Evolutionary conservation across 192 early-diverging fungal species (phyloP), one percentile per base, ranked within the genome.

Genomic region (Backusella psychrophila): DNA sequence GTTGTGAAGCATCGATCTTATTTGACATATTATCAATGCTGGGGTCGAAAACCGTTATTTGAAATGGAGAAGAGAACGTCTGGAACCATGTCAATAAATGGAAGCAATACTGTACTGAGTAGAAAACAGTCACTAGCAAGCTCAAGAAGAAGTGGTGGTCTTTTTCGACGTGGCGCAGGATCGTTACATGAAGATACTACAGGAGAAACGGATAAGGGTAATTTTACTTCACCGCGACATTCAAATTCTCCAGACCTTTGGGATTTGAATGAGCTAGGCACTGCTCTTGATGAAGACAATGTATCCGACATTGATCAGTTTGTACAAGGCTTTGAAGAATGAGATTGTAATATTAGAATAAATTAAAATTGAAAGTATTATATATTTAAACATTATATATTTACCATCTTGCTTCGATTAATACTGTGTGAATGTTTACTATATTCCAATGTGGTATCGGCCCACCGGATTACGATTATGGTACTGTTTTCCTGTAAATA

Each of bases 261-360:
- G 66, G 31, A 68, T 17, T n/a, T 33, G 19, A 17, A 68, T 35
- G n/a, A 38, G 31, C 3, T 39, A 4, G 26, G 26, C 7, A 4
- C 26, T 26, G 26, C 12, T 21, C 21, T 63, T 12, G 56, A 17
- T 11, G 15, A 52, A 6, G 72, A 74, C 5, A 74, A 9, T 38
- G 36, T 63, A 35, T 74, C 53, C 12, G 52, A 36, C 17, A 74
- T 74, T 6, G 19, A 65, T 38, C 72, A 74, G 7, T 74, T 74
- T 65, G 15, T 74, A 23, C 34, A 74, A 74, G 72, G 72, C 1
- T 74, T 69, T 15, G 68, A 69, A 41, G 68, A 69, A 21, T 69
- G 23, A 67, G 11, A 63, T 23, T 29, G 26, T 29, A 14, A 59
- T 21, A 26, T 26, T 44, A 44, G 42, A 29, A 49, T 63, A 11